Evolutionary conservation across 495 filamentous ascomycete genomes (phyloP).

Genomic region (Talaromyces thailandensis): DNA sequence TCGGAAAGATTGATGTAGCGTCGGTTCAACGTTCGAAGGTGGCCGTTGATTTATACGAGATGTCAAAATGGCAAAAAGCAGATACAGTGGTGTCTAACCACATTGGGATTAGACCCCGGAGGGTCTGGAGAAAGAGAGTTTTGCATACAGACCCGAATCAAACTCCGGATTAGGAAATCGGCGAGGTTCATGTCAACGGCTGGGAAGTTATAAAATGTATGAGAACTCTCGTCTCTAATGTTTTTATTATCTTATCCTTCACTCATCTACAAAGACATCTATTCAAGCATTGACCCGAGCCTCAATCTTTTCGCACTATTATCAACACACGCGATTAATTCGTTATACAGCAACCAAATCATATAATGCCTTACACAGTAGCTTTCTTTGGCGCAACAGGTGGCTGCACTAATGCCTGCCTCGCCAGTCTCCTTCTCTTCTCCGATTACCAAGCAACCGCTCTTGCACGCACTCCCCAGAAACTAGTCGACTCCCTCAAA

Average conservation of each 20-base stretch:
- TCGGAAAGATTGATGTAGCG: neutral
- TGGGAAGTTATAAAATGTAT: neutral
- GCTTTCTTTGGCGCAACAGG: constrained; percentile 46
- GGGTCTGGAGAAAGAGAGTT: neutral
- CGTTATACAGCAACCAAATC: neutral
- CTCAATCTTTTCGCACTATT: neutral
- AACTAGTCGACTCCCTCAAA: constrained; percentile 41
- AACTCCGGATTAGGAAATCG: neutral
- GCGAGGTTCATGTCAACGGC: neutral
- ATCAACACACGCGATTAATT: neutral
- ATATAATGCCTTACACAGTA: constrained; percentile 16
- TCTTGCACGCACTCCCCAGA: constrained; percentile 52
- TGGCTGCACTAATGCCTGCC: constrained; percentile 35
- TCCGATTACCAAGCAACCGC: constrained; percentile 38
- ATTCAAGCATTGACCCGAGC: neutral
- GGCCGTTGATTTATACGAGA: neutral
- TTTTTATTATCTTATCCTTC: neutral
- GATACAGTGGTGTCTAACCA: neutral
- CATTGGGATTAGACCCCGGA: neutral
- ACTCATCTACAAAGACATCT: neutral
- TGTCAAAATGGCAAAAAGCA: neutral
- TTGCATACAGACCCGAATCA: neutral
- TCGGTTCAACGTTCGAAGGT: neutral
- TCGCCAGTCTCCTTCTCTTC: constrained; percentile 33
- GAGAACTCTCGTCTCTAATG: neutral